Evolutionary conservation across 2,329 filamentous ascomycete genomes (phyloP), one percentile per base, ranked within the genome.

Genomic region (Colletotrichum simmondsii): DNA sequence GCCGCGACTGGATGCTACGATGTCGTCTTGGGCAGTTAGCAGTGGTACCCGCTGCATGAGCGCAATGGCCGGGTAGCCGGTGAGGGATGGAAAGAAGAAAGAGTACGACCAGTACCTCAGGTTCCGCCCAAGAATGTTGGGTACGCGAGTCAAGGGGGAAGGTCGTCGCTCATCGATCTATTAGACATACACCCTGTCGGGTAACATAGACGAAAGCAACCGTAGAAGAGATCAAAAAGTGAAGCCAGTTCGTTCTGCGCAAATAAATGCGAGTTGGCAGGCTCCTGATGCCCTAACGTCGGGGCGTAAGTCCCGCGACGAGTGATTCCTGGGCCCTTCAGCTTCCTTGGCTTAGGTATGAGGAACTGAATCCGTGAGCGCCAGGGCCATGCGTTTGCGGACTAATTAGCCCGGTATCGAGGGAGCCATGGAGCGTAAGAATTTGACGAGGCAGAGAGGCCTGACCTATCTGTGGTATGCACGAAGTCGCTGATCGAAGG

Each of bases 131-230:
- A 35, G 32, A 35, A 12, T 35, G 32, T 19, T 28, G 22, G 46
- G 61, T 30, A 71, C 66, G 56, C 37, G 71, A 73, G 66, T 71
- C 71, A 71, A 71, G 71, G 57, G 56, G 24, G 32, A 22, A 66
- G 22, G 19, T 22, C 37, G 56, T 53, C 22, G 46, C 53, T 42
- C 22, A 56, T n/a, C 19, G 8, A 22, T 22, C 10, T 3, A 11
- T 35, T 61, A 65, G 5, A 46, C 26, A 35, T 37, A 71, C 71
- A 28, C 71, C 60, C 70, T 52, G 42, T 19, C 54, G n/a, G 53
- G 12, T 28, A 19, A 10, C 6, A 26, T 14, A 19, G 53, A 56
- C 53, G 24, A 56, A 56, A 26, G 53, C 53, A 56, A 28, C 12
- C 24, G 11, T 10, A 28, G 67, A 53, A 42, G 60, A n/a, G 19